Percentiles rank a stretch among this genome's conserved stretches.
These are phyloP conservation scores for Calonectria crousiana DNA, from an alignment of 2,329 filamentous ascomycete species.

Conservation along the genomic window DNA sequence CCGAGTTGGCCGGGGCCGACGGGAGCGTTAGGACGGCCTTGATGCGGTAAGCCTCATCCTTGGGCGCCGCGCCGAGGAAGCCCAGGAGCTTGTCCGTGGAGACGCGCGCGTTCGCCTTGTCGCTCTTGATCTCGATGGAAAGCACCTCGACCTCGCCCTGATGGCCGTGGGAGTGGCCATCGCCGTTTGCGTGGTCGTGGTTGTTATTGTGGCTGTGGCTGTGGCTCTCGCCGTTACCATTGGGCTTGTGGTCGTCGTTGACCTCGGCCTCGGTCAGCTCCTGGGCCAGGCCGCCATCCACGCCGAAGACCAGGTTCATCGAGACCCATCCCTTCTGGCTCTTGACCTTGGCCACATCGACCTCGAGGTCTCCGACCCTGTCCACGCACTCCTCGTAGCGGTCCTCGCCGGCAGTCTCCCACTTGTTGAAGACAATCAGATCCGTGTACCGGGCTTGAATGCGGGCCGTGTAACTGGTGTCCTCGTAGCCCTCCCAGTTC, in stretches of 20 bases:
- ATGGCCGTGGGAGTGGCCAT: conserved; percentile 61
- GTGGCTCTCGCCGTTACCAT: conserved; percentile 51
- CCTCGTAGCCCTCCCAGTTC: conserved; percentile 94
- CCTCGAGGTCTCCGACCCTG: conserved; percentile 82
- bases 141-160: conserved; percentile 95
- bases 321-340: conserved; percentile 84
- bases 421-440: conserved; percentile 92
- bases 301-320: conserved; percentile 84
- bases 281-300: conserved; percentile 83
- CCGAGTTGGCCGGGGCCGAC: conserved; percentile 62
- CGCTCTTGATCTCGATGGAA: conserved; percentile 76
- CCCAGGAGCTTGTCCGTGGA: conserved; percentile 73
- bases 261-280: conserved; percentile 58
- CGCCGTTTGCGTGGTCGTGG: conserved; percentile 53
- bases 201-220: conserved; percentile 46
- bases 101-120: conserved; percentile 52
- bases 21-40: conserved; percentile 75
- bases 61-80: conserved; percentile 80
- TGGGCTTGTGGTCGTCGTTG: conserved; percentile 42
- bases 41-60: conserved; percentile 96
- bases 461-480: conserved; percentile 89
- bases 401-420: conserved; percentile 81
- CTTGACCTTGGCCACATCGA: conserved; percentile 87
- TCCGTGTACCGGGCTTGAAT: conserved; percentile 93
- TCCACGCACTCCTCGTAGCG: conserved; percentile 84